Base-by-base conservation (phyloP, 164 flowering plant genomes). In the Stephania cephalantha region DNA sequence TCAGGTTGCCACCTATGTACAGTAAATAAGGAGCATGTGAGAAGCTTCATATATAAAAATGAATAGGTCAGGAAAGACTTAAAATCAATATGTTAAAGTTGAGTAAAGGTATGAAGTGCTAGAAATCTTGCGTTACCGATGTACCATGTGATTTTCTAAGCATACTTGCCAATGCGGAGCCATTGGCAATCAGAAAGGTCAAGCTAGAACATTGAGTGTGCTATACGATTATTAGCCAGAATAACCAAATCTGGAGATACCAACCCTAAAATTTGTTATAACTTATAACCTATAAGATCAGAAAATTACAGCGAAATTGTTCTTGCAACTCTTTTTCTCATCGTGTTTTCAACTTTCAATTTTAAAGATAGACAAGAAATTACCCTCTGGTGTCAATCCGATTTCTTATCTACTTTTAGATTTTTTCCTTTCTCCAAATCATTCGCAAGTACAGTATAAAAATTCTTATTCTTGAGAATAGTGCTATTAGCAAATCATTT, bases 1-100 rank as follows among this genome's bases (percentile, higher is more conserved):
- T 46, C 15, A 46, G 90, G 89, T 90, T 90, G 94, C 97, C 91
- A 96, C 94, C 99, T 94, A 85, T 80, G 73, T 72, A 84, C 76
- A 68, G 83, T 88, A 88, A 92, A 88, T 85, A 69, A 81, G 46
- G 65, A 85, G 83, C 79, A 81, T 55, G 86, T 86, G 73, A 66
- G 74, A 55, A 13, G 50, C 53, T 44, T 7, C 20, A 72, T 9
- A 20, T 66, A 66, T 44, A 65, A 66, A 5, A 71, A 20, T 9
- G 11, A 66, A 15, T 30, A 72, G 1, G 29, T 9, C n/a, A 69
- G 63, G 10, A 71, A 52, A 15, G 25, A 53, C 11, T 25, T 15
- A 20, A 35, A 35, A 35, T 35, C 3, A 35, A 35, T 71, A 29
- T 7, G 4, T 15, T 15, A 52, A 15, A 52, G 6, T 17, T 25